Conservation (phyloP, 805 yeast species). For the Lipomyces chichibuensis region DNA sequence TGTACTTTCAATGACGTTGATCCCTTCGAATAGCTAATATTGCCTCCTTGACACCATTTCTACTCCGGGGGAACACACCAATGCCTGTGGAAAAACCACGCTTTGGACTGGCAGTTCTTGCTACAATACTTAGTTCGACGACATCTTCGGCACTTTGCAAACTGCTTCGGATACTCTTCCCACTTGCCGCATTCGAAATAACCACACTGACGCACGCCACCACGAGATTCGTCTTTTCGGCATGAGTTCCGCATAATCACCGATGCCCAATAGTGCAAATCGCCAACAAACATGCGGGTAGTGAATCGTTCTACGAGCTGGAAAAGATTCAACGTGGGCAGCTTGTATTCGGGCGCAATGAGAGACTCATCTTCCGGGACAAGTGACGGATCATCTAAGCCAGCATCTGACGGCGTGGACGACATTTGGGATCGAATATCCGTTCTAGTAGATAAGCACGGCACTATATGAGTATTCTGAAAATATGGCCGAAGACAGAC, state of each 20-base stretch:
- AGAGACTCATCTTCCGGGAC: conserved; percentile 31
- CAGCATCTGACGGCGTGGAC: conserved; percentile 1
- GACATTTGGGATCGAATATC: conserved; percentile 12
- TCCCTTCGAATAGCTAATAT: neutral
- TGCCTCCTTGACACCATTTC: neutral
- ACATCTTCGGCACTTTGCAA: conserved; percentile 93
- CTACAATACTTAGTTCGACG: conserved; percentile 94
- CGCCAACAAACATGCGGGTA: conserved; percentile 65
- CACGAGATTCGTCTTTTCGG: conserved; percentile 80
- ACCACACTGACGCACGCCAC: conserved; percentile 95
- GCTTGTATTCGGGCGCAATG: conserved; percentile 52
- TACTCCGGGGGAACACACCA: conserved; percentile 66
- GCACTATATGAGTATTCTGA: conserved; percentile 75
- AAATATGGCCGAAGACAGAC: conserved; percentile 73
- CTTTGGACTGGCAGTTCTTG: conserved; percentile 83
- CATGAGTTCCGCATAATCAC: conserved; percentile 97
- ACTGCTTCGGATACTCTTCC: conserved; percentile 88
- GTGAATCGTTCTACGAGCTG: conserved; percentile 93
- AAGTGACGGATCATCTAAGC: conserved; percentile 25
- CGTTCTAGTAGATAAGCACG: conserved; percentile 59
- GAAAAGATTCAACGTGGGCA: conserved; percentile 63
- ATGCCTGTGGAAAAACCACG: conserved; percentile 91
- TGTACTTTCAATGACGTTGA: neutral
- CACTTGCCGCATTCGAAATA: conserved; percentile 90
- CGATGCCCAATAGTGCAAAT: conserved; percentile 94